These are phyloP conservation scores for Ogataea nitratoaversa DNA, from an alignment of 805 yeast species.

Conservation along the genomic window DNA sequence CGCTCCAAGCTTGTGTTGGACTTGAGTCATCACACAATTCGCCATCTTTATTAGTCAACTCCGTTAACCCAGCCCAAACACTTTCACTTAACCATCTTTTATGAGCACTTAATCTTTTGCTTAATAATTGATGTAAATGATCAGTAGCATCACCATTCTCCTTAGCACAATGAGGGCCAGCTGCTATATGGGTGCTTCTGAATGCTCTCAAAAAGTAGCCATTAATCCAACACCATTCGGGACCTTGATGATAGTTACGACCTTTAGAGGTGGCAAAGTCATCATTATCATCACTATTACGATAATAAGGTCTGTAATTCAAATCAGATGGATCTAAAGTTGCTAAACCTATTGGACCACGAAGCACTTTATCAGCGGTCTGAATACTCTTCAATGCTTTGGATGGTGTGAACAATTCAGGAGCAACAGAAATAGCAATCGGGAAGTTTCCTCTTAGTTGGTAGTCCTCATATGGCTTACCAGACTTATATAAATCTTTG, in stretches of 20 bases:
- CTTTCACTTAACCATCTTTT: conserved; percentile 67
- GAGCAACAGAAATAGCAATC: conserved; percentile 92
- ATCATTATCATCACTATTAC: conserved; percentile 70
- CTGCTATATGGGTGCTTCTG: conserved; percentile 44
- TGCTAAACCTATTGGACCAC: conserved; percentile 90
- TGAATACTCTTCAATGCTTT: conserved; percentile 62
- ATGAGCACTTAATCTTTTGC: conserved; percentile 59
- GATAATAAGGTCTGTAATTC: conserved; percentile 87
- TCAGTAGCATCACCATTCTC: conserved; percentile 38
- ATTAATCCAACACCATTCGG: conserved; percentile 94
- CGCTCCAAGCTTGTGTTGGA: conserved; percentile 97
- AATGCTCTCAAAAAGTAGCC: conserved; percentile 87
- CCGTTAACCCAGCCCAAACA: conserved; percentile 92
- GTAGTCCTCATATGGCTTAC: conserved; percentile 89
- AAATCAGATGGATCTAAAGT: conserved; percentile 91
- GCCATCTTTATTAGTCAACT: conserved; percentile 87
- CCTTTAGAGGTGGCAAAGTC: conserved; percentile 95
- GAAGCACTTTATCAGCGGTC: conserved; percentile 64
- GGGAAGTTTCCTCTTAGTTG: conserved; percentile 90
- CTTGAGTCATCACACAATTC: conserved; percentile 78
- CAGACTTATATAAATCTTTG: conserved; percentile 77
- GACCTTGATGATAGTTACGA: conserved; percentile 96
- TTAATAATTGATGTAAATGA: conserved; percentile 54
- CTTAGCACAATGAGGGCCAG: conserved; percentile 33
- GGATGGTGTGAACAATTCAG: conserved; percentile 71